These are phyloP conservation scores for Chlorophyllum brunneum DNA, from an alignment of 768 basidiomycete species.

Conservation along the genomic window DNA sequence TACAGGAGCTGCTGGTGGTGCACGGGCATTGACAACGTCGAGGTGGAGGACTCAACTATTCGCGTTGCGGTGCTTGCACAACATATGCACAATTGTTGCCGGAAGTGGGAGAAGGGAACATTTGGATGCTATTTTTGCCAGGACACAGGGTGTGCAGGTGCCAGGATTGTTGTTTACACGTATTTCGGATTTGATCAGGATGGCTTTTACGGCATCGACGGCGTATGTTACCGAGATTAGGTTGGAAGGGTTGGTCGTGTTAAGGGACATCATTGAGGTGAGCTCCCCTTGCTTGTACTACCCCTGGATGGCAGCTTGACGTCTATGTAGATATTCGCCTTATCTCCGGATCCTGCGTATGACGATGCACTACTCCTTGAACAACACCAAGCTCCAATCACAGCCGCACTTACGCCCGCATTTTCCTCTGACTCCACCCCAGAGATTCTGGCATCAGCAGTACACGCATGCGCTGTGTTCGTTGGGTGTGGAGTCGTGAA, in stretches of 20 bases:
- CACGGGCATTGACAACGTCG: slow-evolving; percentile 53
- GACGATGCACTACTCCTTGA: slow-evolving; percentile 87
- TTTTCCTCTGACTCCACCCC: slow-evolving; percentile 95
- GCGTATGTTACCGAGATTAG: slow-evolving; percentile 96
- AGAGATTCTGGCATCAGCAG: slow-evolving; percentile 88
- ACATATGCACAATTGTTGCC: slow-evolving; percentile 75
- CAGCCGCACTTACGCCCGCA: slow-evolving; percentile 93
- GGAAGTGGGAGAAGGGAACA: slow-evolving; percentile 78
- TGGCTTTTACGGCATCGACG: slow-evolving; percentile 97
- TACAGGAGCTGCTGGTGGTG: slow-evolving; percentile 21
- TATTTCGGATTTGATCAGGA: slow-evolving; percentile 90
- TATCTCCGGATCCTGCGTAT: slow-evolving; percentile 88
- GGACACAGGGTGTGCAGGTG: slow-evolving; percentile 50
- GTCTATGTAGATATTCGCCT: slow-evolving; percentile 70
- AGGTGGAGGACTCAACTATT: slow-evolving; percentile 97
- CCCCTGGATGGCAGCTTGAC: background rate
- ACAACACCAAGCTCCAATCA: slow-evolving; percentile 97
- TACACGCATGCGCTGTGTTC: slow-evolving; percentile 91
- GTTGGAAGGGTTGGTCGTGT: slow-evolving; percentile 82
- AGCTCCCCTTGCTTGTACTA: background rate
- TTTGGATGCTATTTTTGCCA: slow-evolving; percentile 71
- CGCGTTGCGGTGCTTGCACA: slow-evolving; percentile 87
- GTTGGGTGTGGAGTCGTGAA: slow-evolving; percentile 94
- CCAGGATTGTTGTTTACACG: slow-evolving; percentile 72
- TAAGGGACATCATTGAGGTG: slow-evolving; percentile 92